Percentiles rank a stretch among this genome's conserved stretches.
phyloP scores from a whole-genome alignment of 306 rosid genomes.

The Calophaca sinica region DNA sequence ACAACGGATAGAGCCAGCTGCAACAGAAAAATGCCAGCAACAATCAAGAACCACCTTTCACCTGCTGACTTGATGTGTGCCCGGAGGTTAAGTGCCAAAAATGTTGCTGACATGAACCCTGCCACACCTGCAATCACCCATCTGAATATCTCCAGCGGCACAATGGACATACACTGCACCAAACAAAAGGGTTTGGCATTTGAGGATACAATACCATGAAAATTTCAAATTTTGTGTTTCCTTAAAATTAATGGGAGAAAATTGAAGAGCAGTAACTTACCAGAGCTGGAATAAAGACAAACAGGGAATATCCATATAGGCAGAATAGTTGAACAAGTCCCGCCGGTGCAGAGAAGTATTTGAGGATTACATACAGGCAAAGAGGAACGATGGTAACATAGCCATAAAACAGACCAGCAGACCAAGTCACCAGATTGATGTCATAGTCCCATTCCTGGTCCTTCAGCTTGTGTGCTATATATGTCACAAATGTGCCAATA shows the following conservation, averaged over 20 bases:
- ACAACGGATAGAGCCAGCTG: slow-evolving; percentile 87
- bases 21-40: slow-evolving; percentile 88
- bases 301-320: slow-evolving; percentile 93
- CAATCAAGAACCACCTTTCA: slow-evolving; percentile 91
- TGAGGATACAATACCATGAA: slow-evolving; percentile 11
- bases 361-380: slow-evolving; percentile 75
- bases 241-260: slow-evolving; percentile 15
- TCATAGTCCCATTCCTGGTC: slow-evolving; percentile 85
- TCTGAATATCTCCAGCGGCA: slow-evolving; percentile 80
- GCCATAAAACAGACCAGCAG: slow-evolving; percentile 96
- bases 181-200: slow-evolving; percentile 25
- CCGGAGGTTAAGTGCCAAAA: slow-evolving; percentile 88
- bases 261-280: slow-evolving; percentile 56
- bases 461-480: slow-evolving; percentile 83
- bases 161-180: slow-evolving; percentile 87
- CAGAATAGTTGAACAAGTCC: slow-evolving; percentile 91
- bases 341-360: slow-evolving; percentile 92
- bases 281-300: slow-evolving; percentile 93
- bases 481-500: slow-evolving; percentile 92
- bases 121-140: slow-evolving; percentile 92
- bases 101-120: slow-evolving; percentile 92
- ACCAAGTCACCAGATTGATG: slow-evolving; percentile 94
- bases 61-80: slow-evolving; percentile 93
- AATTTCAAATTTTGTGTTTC: slow-evolving; percentile 7
- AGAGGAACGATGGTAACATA: slow-evolving; percentile 87